Conservation (phyloP, 2,329 filamentous ascomycete species). For the Microdochium nivale region DNA sequence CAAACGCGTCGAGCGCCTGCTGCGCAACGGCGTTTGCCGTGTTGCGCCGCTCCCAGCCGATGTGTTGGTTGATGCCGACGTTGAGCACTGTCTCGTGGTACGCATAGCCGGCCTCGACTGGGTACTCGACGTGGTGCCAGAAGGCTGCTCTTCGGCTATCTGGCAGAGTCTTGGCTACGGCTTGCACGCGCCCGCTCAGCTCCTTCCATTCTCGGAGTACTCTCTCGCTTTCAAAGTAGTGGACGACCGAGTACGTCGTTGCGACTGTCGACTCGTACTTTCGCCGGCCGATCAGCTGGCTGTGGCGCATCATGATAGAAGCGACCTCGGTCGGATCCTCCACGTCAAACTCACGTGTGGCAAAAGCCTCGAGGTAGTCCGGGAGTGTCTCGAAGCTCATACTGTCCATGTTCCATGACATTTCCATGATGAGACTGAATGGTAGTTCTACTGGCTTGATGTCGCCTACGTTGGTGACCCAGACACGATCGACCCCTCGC, state of each 20-base stretch:
- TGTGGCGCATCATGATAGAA: slow-evolving; percentile 43
- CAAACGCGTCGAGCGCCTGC: slow-evolving; percentile 37
- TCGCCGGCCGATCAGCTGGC: slow-evolving; percentile 36
- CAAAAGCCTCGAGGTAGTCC: slow-evolving; percentile 35
- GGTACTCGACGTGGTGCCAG: slow-evolving; percentile 54
- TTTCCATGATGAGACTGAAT: slow-evolving; percentile 11
- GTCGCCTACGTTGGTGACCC: slow-evolving; percentile 61
- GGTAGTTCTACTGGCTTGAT: slow-evolving; percentile 44
- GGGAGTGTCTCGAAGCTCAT: slow-evolving; percentile 29
- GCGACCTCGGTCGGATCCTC: slow-evolving; percentile 36
- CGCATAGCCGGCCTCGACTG: slow-evolving; percentile 46
- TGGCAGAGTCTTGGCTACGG: slow-evolving; percentile 32
- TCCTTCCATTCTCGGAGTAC: slow-evolving; percentile 44
- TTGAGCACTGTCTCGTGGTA: slow-evolving; percentile 38
- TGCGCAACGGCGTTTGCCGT: slow-evolving; percentile 41
- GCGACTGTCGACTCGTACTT: slow-evolving; percentile 53
- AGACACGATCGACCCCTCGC: slow-evolving; percentile 50
- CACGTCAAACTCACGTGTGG: slow-evolving; percentile 40
- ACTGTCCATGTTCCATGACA: slow-evolving; percentile 45
- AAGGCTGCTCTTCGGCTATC: slow-evolving; percentile 39
- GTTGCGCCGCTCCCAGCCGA: slow-evolving; percentile 46
- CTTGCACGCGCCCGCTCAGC: slow-evolving; percentile 33
- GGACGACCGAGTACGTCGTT: slow-evolving; percentile 45
- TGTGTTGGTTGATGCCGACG: slow-evolving; percentile 42
- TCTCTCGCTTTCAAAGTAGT: slow-evolving; percentile 51